Conservation (phyloP, 2,329 filamentous ascomycete genomes). For the Aureobasidium sp. region DNA sequence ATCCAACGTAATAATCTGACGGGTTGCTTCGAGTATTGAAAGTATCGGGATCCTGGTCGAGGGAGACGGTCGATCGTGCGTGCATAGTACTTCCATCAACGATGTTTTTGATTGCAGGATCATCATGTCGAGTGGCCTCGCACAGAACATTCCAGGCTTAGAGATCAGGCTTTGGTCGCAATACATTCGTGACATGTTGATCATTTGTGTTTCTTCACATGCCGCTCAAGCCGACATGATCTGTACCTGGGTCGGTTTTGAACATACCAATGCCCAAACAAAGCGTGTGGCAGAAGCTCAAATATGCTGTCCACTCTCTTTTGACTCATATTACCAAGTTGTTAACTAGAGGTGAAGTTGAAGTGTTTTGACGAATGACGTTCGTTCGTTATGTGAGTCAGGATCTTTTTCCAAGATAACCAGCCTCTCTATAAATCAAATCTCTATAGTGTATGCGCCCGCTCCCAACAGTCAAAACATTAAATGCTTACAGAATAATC, state of each 20-base stretch:
- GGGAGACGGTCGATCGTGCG: background rate
- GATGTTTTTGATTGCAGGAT: conserved; percentile 6
- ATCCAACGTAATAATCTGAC: background rate
- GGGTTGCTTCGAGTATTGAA: background rate
- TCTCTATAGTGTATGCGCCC: background rate
- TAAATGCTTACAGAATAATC: background rate
- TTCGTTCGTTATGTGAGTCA: background rate
- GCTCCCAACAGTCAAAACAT: background rate
- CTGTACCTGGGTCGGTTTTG: background rate
- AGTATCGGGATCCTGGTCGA: background rate
- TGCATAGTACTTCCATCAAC: background rate
- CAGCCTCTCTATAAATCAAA: background rate
- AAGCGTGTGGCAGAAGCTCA: background rate
- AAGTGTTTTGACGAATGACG: background rate
- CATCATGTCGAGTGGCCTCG: background rate
- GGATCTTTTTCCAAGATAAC: background rate
- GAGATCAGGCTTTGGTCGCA: background rate
- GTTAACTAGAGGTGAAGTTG: background rate
- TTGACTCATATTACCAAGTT: no score
- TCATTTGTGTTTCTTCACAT: background rate
- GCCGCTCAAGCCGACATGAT: background rate
- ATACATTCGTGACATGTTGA: background rate
- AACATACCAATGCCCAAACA: background rate
- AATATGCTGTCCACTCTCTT: no score
- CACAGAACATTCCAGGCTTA: conserved; percentile 3